Evolutionary conservation across 2,329 filamentous ascomycete genomes (phyloP).

Genomic region (Xenosphaeropsis pyriputrescens): DNA sequence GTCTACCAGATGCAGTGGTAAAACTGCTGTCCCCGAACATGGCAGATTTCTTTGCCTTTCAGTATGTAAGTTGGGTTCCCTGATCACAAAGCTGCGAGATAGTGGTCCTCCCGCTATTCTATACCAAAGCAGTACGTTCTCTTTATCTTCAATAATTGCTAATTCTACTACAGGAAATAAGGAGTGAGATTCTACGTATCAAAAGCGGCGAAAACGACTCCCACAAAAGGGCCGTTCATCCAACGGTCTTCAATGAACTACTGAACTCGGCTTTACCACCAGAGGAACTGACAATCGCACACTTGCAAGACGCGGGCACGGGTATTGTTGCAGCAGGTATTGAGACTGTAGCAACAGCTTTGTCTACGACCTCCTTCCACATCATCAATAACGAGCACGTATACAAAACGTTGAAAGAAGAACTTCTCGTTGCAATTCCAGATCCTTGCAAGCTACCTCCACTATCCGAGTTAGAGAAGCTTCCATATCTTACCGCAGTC

Average conservation of each 20-base stretch:
- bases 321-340: slow-evolving; percentile 21
- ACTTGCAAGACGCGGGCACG: slow-evolving; percentile 21
- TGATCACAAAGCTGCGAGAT: background rate
- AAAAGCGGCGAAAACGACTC: background rate
- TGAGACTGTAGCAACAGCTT: slow-evolving; percentile 19
- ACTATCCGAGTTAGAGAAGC: background rate
- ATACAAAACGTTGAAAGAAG: slow-evolving; percentile 10
- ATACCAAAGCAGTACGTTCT: too few species aligned
- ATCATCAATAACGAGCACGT: slow-evolving; percentile 11
- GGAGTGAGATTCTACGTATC: slow-evolving; percentile 2
- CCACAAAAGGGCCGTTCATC: slow-evolving; percentile 3
- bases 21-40: background rate
- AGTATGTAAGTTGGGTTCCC: background rate
- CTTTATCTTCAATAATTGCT: too few species aligned
- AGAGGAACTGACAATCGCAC: slow-evolving; percentile 18
- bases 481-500: background rate
- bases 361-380: slow-evolving; percentile 15
- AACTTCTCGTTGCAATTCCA: slow-evolving; percentile 10
- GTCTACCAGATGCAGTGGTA: background rate
- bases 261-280: slow-evolving; percentile 16
- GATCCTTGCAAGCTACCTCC: slow-evolving; percentile 5
- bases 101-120: too few species aligned
- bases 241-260: slow-evolving; percentile 6
- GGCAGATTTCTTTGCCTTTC: background rate
- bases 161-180: background rate